A percentile compares a stretch with the other conserved stretches of the same genome.
These are phyloP conservation scores for Silene coronaria DNA, from an alignment of 179 eudicot species.

Conservation along the genomic window DNA sequence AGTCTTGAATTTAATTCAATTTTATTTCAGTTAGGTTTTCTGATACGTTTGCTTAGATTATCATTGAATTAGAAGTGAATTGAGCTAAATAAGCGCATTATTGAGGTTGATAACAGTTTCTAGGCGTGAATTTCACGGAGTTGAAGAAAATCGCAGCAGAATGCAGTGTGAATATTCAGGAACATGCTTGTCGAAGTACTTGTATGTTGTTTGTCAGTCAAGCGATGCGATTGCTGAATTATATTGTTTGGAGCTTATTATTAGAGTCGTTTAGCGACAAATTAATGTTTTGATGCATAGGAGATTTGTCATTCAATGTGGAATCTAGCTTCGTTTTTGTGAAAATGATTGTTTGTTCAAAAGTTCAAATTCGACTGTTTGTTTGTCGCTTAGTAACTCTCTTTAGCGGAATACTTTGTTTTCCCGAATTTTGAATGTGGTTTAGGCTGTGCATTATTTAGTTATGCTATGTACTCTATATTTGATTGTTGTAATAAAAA, in stretches of 20 bases:
- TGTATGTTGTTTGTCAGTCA: neutral
- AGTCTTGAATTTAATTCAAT: neutral
- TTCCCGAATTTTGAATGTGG: neutral
- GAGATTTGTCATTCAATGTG: neutral
- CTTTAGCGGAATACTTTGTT: neutral
- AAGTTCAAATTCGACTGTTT: neutral
- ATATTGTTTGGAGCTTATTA: neutral
- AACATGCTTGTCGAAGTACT: too few species aligned
- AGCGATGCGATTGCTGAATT: neutral
- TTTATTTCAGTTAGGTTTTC: neutral
- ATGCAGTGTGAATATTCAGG: neutral
- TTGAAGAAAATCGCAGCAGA: neutral
- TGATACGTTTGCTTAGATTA: neutral
- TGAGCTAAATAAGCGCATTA: neutral
- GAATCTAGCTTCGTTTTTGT: neutral
- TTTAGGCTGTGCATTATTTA: neutral
- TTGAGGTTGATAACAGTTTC: neutral
- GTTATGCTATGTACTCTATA: neutral
- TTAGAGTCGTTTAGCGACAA: too few species aligned
- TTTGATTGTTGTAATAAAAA: too few species aligned
- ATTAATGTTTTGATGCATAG: neutral
- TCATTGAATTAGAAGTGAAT: neutral
- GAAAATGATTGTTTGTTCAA: neutral
- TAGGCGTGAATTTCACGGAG: neutral
- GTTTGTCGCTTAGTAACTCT: neutral